phyloP scores from a whole-genome alignment of 345 rosid species.

The Clausena lansium region DNA sequence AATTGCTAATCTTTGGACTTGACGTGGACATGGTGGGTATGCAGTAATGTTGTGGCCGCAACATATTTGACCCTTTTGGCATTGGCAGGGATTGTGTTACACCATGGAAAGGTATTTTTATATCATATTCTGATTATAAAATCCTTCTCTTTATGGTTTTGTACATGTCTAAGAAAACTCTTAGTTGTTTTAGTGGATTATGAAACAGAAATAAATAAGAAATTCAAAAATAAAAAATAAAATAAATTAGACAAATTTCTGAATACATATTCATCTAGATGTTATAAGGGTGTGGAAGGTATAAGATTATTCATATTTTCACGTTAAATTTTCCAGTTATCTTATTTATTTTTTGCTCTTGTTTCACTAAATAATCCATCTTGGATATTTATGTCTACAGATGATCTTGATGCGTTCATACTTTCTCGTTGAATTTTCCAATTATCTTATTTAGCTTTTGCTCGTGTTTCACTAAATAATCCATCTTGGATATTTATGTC shows the following conservation, averaged over 20 bases:
- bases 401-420: no score
- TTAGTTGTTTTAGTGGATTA: neutral
- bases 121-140: slow-evolving; percentile 4
- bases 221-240: slow-evolving; percentile 1
- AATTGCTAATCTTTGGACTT: slow-evolving; percentile 9
- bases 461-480: no score
- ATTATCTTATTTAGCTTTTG: no score
- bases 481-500: no score
- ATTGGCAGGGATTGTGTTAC: slow-evolving; percentile 87
- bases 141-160: no score
- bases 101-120: slow-evolving; percentile 55
- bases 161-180: no score
- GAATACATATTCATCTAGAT: slow-evolving; percentile 61
- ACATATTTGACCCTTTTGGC: slow-evolving; percentile 89
- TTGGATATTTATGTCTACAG: slow-evolving; percentile 23
- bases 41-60: slow-evolving; percentile 96
- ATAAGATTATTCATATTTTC: slow-evolving; percentile 15
- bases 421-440: no score
- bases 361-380: neutral
- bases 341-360: slow-evolving; percentile 2
- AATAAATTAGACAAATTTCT: slow-evolving; percentile 49
- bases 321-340: slow-evolving; percentile 1
- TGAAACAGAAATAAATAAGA: neutral
- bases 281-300: slow-evolving; percentile 73
- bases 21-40: slow-evolving; percentile 21